Evolutionary conservation across 805 yeast genomes (phyloP), one percentile per base, ranked within the genome.

Genomic region (Wickerhamiella hasegawae): DNA sequence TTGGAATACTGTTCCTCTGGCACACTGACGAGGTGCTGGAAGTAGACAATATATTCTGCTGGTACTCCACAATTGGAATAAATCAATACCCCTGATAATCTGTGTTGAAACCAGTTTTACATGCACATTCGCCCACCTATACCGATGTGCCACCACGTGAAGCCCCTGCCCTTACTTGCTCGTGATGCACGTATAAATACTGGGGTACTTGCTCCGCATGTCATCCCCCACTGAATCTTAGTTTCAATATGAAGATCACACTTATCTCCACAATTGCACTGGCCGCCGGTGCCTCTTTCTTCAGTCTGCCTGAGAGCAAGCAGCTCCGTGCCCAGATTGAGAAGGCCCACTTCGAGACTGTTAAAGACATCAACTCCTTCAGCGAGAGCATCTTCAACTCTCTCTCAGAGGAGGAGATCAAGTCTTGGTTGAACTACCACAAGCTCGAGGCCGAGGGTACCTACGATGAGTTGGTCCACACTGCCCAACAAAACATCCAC

Each of bases 341-440:
- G 21, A 53, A 52, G 32, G 36, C 59, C 29, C 49, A 52, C 36
- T 51, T 53, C 25, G 51, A 49, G 28, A 37, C 63, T 15, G 46
- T 52, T 36, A 66, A 61, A 40, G 45, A 47, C 31, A 40, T 52
- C 6, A 66, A 67, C 15, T 33, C 45, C 18, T 45, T 63, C 24
- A 46, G 49, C 37, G 60, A 54, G 36, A 48, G 50, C 18, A 55
- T 62, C n/a, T 49, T 60, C 32, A 60, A 60, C 32, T 38, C 53
- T 18, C 63, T 69, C 66, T 49, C 63, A 16, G 56, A 57, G 33
- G 49, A 60, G 3, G 64, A 61, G 38, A 44, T 67, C 29, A 48
- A 57, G 42, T 54, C 51, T 28, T 66, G 69, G 69, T 52, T 64
- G 10, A 58, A 57, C 34, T 45, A 51, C 36, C 64, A 65, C 43